Percentiles rank a stretch among this genome's conserved stretches.
phyloP scores from a whole-genome alignment of 768 basidiomycete genomes.

The Calocera viscosa region DNA sequence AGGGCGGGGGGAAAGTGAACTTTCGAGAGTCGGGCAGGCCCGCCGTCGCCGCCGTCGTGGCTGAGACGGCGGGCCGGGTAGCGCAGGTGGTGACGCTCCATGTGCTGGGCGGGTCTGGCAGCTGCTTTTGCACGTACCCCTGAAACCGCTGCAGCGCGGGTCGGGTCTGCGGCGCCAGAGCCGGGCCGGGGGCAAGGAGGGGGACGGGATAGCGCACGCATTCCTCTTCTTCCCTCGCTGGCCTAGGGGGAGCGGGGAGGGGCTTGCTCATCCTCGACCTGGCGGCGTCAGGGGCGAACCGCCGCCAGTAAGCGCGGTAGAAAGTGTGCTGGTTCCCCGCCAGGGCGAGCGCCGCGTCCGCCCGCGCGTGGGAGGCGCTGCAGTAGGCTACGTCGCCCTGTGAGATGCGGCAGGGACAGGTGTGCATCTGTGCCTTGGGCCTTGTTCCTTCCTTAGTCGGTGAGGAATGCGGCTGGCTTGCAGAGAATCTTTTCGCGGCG shows the following conservation, averaged over 20 bases:
- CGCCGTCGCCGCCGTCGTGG: background rate
- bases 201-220: constrained; percentile 2
- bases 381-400: background rate
- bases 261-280: background rate
- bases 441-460: too few relatives aligned
- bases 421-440: background rate
- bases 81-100: background rate
- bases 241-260: background rate
- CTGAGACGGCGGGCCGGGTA: background rate
- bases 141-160: background rate
- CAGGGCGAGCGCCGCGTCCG: background rate
- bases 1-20: background rate
- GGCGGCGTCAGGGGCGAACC: background rate
- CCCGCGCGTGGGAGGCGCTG: background rate
- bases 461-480: background rate
- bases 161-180: background rate
- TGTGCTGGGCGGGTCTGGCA: background rate
- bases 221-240: background rate
- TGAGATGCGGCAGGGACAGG: background rate
- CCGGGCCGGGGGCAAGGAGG: background rate
- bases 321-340: background rate
- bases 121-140: background rate
- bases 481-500: background rate
- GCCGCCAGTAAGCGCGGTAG: background rate
- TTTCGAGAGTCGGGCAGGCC: background rate